Evolutionary conservation across 1,139 yeast genomes (phyloP).

Genomic region (Yamadazyma conglobata): DNA sequence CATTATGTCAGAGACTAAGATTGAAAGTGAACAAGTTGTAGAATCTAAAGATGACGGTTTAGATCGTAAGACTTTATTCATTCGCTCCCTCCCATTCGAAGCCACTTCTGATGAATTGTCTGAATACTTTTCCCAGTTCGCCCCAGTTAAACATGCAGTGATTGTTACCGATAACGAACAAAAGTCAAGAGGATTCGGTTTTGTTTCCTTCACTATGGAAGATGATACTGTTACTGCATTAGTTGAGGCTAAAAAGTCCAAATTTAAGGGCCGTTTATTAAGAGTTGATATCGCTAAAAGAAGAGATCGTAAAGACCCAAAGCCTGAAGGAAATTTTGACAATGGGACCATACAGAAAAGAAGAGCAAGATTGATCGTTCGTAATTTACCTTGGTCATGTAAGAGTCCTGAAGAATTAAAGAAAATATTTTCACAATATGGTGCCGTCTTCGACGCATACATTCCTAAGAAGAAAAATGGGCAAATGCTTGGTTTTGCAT

Average conservation of each 20-base stretch:
- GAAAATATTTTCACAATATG: slow-evolving; percentile 70
- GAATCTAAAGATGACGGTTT: slow-evolving; percentile 30
- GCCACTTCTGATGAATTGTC: slow-evolving; percentile 81
- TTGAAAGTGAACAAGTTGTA: not conserved
- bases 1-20: slow-evolving; percentile 10
- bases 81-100: slow-evolving; percentile 74
- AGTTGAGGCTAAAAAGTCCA: slow-evolving; percentile 59
- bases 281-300: slow-evolving; percentile 88
- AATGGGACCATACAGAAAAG: slow-evolving; percentile 51
- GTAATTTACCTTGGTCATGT: slow-evolving; percentile 96
- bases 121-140: slow-evolving; percentile 83
- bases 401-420: slow-evolving; percentile 71
- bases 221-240: slow-evolving; percentile 83
- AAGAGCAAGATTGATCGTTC: slow-evolving; percentile 77
- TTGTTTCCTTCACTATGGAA: slow-evolving; percentile 82
- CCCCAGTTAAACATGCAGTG: slow-evolving; percentile 94
- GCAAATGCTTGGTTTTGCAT: slow-evolving; percentile 91
- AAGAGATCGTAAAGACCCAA: slow-evolving; percentile 69
- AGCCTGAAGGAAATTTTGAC: slow-evolving; percentile 16
- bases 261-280: slow-evolving; percentile 63
- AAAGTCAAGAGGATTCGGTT: slow-evolving; percentile 89
- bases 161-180: slow-evolving; percentile 77
- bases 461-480: slow-evolving; percentile 90
- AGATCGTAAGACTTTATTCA: slow-evolving; percentile 71
- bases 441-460: slow-evolving; percentile 84